Conservation (phyloP, 768 basidiomycete genomes). For the Paxillus rubicundulus region DNA sequence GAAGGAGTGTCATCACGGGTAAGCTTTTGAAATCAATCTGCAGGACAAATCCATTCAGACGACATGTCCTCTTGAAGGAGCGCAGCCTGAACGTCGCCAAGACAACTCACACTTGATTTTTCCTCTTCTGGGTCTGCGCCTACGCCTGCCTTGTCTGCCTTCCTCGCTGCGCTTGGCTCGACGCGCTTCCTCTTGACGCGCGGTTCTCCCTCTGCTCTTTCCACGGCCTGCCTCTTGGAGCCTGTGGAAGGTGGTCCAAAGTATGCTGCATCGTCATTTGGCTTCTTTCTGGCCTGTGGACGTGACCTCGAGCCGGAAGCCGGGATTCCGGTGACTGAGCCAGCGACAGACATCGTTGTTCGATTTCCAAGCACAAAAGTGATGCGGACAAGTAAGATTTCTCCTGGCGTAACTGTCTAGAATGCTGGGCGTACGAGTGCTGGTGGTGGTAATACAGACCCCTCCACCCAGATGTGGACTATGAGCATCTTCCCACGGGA, state of each 20-base stretch:
- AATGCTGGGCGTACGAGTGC: neutral
- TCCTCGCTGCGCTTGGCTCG: constrained; percentile 38
- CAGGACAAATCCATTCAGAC: constrained; percentile 1
- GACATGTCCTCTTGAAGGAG: neutral
- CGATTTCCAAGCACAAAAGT: neutral
- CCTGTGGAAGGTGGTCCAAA: constrained; percentile 56
- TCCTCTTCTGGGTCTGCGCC: constrained; percentile 31
- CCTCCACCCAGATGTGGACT: no score
- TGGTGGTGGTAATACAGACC: neutral
- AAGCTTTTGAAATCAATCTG: constrained; percentile 78
- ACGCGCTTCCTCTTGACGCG: constrained; percentile 71
- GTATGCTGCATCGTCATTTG: constrained; percentile 69
- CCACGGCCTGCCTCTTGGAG: constrained; percentile 62
- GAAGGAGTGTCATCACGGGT: constrained; percentile 61
- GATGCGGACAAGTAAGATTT: neutral
- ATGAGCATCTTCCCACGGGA: constrained; percentile 17
- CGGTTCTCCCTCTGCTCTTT: constrained; percentile 72
- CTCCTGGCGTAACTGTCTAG: neutral
- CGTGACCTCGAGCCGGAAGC: constrained; percentile 56
- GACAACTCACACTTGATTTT: constrained; percentile 29
- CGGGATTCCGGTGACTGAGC: constrained; percentile 17
- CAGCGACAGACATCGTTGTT: constrained; percentile 24
- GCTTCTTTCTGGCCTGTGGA: constrained; percentile 60
- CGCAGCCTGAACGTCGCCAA: neutral
- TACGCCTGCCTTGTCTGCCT: constrained; percentile 39